These are phyloP conservation scores for Phytophthora colocasiae DNA, from an alignment of 352 stramenopile genomes.

Conservation along the genomic window DNA sequence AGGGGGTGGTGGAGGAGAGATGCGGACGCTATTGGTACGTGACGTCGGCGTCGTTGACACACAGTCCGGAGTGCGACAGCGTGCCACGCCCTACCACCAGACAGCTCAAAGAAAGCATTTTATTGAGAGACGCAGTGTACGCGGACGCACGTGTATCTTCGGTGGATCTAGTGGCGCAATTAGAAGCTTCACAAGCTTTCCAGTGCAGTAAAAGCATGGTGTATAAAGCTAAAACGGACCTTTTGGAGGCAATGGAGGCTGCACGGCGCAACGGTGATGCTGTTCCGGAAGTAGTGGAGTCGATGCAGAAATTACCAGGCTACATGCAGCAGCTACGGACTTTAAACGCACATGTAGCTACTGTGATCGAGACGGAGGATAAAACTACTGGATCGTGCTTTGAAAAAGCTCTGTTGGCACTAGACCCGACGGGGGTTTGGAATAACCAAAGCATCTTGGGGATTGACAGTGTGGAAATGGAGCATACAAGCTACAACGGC, in stretches of 20 bases:
- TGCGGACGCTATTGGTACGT: conserved; percentile 54
- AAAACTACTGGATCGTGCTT: conserved; percentile 18
- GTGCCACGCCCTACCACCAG: conserved; percentile 49
- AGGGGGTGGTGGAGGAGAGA: conserved; percentile 12
- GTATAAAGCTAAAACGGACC: conserved; percentile 65
- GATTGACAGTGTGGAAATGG: conserved; percentile 44
- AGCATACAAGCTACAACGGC: conserved; percentile 36
- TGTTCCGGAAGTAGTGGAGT: conserved; percentile 14
- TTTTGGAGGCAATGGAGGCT: conserved; percentile 48
- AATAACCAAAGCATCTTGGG: conserved; percentile 50
- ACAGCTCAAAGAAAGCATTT: conserved; percentile 47
- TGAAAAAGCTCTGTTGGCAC: conserved; percentile 43
- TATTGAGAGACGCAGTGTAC: conserved; percentile 56
- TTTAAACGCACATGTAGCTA: conserved; percentile 47
- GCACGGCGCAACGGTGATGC: conserved; percentile 19
- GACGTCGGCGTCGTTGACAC: conserved; percentile 50
- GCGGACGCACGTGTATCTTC: conserved; percentile 51
- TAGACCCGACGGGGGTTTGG: conserved; percentile 52
- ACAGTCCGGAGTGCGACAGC: conserved; percentile 46
- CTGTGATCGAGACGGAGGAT: conserved; percentile 40
- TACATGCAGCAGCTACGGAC: conserved; percentile 46
- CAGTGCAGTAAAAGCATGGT: conserved; percentile 64
- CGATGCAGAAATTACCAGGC: conserved; percentile 47
- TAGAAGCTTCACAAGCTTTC: conserved; percentile 36
- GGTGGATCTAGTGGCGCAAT: conserved; percentile 43